These are phyloP conservation scores for Paracamarosporium sp. DNA, from an alignment of 2,329 filamentous ascomycete genomes.

Conservation along the genomic window DNA sequence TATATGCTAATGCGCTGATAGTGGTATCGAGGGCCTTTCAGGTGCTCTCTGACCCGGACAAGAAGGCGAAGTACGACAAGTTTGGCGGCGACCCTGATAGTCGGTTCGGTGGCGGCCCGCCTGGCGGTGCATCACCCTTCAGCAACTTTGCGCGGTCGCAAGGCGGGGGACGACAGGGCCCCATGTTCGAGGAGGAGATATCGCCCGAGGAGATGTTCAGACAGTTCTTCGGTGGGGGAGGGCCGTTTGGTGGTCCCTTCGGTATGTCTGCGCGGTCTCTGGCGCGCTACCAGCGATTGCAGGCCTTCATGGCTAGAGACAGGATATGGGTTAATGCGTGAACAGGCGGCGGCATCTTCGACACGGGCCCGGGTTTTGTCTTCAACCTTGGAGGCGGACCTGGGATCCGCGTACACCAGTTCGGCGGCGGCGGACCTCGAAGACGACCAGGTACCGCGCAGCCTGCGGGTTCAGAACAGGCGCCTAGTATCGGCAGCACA, in stretches of 20 bases:
- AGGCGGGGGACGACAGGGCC: conserved; percentile 58
- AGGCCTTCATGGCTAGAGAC: conserved; percentile 10
- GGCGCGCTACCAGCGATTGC: conserved; percentile 2
- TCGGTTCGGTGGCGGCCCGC: conserved; percentile 75
- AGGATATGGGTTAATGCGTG: conserved; percentile 5
- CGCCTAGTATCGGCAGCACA: conserved; percentile 58
- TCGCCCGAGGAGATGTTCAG: conserved; percentile 97
- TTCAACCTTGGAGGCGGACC: conserved; percentile 95
- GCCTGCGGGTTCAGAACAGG: conserved; percentile 58
- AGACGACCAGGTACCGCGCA: conserved; percentile 70
- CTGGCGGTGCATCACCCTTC: conserved; percentile 67
- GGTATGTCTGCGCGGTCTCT: conserved; percentile 54
- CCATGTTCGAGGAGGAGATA: conserved; percentile 88
- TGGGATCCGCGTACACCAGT: conserved; percentile 92
- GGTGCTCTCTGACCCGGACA: conserved; percentile 90
- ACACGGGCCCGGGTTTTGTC: conserved; percentile 84
- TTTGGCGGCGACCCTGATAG: conserved; percentile 93
- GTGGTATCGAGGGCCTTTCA: conserved; percentile 94
- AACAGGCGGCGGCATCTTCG: conserved; percentile 66
- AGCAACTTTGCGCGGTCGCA: conserved; percentile 61
- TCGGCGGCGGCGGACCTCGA: conserved; percentile 80
- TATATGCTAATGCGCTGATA: conserved; percentile 31
- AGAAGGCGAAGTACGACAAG: conserved; percentile 85
- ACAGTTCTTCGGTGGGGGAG: conserved; percentile 87
- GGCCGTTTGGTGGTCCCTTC: conserved; percentile 69